phyloP scores from a whole-genome alignment of 2,329 filamentous ascomycete species.

The Colletotrichum ledebouriae region DNA sequence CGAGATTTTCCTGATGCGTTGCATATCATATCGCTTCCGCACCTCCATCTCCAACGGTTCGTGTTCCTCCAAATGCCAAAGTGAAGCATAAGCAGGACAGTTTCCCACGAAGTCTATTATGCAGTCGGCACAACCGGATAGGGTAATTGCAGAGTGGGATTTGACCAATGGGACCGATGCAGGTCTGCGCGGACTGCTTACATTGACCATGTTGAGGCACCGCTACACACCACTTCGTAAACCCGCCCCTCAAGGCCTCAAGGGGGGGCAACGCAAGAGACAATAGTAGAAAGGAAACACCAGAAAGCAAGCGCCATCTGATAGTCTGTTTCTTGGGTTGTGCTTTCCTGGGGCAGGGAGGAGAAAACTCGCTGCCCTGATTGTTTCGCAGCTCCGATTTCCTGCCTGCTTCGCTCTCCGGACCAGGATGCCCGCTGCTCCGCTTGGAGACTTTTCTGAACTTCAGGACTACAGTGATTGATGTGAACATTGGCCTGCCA shows the following conservation, averaged over 20 bases:
- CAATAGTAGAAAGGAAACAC: background rate
- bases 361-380: background rate
- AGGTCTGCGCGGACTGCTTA: background rate
- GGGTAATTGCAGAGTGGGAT: background rate
- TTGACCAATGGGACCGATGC: background rate
- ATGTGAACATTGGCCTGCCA: background rate
- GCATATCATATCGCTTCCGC: slow-evolving; percentile 15
- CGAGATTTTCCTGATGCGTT: background rate
- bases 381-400: background rate
- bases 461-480: background rate
- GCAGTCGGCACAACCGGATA: slow-evolving; percentile 5
- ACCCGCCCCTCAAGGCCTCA: background rate
- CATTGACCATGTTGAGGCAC: slow-evolving; percentile 22
- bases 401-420: background rate
- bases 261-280: background rate
- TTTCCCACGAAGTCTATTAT: slow-evolving; percentile 27
- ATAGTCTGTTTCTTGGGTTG: background rate
- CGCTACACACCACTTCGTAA: slow-evolving; percentile 6
- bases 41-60: slow-evolving; percentile 26
- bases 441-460: background rate
- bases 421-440: slow-evolving; percentile 6
- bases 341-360: background rate
- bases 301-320: slow-evolving; percentile 13
- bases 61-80: slow-evolving; percentile 12
- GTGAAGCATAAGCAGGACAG: slow-evolving; percentile 8